A percentile compares a stretch with the other conserved stretches of the same genome.
These are phyloP conservation scores for Oxytropis ochrocephala DNA, from an alignment of 306 rosid species.

Conservation along the genomic window DNA sequence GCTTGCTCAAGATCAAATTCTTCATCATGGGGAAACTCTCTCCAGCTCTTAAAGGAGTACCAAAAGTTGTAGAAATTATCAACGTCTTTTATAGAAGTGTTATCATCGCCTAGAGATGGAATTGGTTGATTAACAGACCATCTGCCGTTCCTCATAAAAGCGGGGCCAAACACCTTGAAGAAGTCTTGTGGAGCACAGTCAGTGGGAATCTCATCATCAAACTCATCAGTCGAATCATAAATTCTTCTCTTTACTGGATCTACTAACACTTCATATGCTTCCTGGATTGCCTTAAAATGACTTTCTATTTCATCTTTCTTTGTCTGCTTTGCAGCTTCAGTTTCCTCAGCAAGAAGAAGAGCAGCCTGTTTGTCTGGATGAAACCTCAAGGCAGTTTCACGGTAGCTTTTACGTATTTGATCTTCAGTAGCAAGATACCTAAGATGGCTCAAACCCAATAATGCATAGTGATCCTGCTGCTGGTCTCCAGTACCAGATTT, in stretches of 20 bases:
- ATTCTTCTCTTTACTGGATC: conserved; percentile 88
- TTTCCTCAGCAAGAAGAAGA: conserved; percentile 73
- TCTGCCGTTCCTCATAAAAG: conserved; percentile 92
- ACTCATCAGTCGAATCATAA: conserved; percentile 96
- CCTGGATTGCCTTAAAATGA: conserved; percentile 87
- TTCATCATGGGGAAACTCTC: conserved; percentile 97
- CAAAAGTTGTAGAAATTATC: conserved; percentile 85
- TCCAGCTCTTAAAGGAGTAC: conserved; percentile 93
- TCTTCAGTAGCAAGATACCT: conserved; percentile 97
- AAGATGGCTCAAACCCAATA: conserved; percentile 81
- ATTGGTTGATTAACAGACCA: conserved; percentile 84
- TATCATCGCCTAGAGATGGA: conserved; percentile 85
- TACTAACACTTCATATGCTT: conserved; percentile 75
- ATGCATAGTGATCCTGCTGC: conserved; percentile 93
- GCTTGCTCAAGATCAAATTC: conserved; percentile 98
- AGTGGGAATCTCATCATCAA: conserved; percentile 91
- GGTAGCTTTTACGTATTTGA: conserved; percentile 82
- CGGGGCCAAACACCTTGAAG: conserved; percentile 89
- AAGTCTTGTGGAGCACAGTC: conserved; percentile 94
- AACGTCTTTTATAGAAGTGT: conserved; percentile 51
- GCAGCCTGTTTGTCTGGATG: conserved; percentile 98
- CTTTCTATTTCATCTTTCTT: conserved; percentile 86
- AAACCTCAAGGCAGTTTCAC: conserved; percentile 88
- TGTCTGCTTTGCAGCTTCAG: conserved; percentile 72
- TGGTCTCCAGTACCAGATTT: conserved; percentile 64